A percentile compares a stretch with the other conserved stretches of the same genome.
Conservation (phyloP, 2,329 filamentous ascomycete genomes). For the Aspergillus pseudonomiae region DNA sequence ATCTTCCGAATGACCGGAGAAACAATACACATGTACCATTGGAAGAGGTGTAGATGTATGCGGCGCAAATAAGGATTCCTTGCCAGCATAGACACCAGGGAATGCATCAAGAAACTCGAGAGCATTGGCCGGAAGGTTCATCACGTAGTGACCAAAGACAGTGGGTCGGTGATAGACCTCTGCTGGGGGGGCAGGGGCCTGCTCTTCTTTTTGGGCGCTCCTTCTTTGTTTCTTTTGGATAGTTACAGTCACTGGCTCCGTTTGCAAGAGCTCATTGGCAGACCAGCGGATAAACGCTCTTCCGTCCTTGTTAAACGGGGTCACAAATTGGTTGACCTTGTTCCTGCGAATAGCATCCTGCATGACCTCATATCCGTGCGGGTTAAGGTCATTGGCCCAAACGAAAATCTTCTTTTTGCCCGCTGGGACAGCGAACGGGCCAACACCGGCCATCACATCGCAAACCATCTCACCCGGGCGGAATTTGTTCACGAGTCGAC, state of each 20-base stretch:
- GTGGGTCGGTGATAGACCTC: constrained; percentile 55
- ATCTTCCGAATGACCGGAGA: constrained; percentile 78
- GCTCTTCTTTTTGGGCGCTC: constrained; percentile 30
- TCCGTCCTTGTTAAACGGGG: constrained; percentile 80
- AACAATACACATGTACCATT: constrained; percentile 92
- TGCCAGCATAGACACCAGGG: constrained; percentile 76
- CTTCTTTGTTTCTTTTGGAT: constrained; percentile 43
- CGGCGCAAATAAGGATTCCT: constrained; percentile 67
- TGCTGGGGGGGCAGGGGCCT: constrained; percentile 27
- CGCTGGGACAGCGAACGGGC: constrained; percentile 89
- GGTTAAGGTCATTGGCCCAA: constrained; percentile 96
- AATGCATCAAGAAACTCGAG: constrained; percentile 80
- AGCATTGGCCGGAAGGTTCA: constrained; percentile 93
- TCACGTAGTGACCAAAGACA: constrained; percentile 89
- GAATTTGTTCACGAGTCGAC: constrained; percentile 75
- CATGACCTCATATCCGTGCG: constrained; percentile 78
- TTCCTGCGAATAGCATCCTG: constrained; percentile 72
- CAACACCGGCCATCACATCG: constrained; percentile 97
- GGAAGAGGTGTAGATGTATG: constrained; percentile 67
- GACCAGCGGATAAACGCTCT: constrained; percentile 75
- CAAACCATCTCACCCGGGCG: constrained; percentile 83
- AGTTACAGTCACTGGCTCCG: constrained; percentile 55
- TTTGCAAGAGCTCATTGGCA: constrained; percentile 57
- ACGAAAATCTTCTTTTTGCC: constrained; percentile 90
- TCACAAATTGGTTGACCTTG: constrained; percentile 77